These are phyloP conservation scores for Cladosporium sp. DNA, from an alignment of 2,329 filamentous ascomycete species.

Conservation along the genomic window DNA sequence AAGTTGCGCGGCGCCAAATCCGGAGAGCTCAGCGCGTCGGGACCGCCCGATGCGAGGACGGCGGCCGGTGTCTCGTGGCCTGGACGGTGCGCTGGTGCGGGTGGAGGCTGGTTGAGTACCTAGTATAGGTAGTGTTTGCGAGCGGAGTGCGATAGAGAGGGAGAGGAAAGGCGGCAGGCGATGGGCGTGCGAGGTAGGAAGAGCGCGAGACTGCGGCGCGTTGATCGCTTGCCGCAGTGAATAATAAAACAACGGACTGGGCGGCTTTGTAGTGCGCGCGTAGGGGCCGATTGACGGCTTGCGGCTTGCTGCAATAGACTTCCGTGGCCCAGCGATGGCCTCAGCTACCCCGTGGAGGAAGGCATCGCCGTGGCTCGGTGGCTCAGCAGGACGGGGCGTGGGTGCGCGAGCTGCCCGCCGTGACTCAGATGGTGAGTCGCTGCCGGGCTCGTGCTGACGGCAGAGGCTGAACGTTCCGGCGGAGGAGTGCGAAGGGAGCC, in stretches of 20 bases:
- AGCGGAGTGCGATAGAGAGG: neutral
- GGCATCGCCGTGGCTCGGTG: neutral
- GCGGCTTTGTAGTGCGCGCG: neutral
- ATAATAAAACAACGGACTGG: too few species aligned
- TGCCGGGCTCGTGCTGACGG: conserved; percentile 6
- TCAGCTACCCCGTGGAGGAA: conserved; percentile 9
- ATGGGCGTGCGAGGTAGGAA: too few species aligned
- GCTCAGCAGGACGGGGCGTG: neutral
- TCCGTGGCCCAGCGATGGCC: conserved; percentile 4
- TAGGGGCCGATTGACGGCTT: conserved; percentile 7
- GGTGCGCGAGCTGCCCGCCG: neutral
- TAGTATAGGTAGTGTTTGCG: neutral
- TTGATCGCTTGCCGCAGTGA: neutral
- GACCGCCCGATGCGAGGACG: conserved; percentile 4
- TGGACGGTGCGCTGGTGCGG: neutral
- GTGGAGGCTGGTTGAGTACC: neutral
- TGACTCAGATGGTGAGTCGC: conserved; percentile 3
- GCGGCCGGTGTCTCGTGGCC: neutral
- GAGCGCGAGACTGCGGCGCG: neutral
- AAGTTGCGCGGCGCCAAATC: conserved; percentile 7
- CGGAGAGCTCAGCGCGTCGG: conserved; percentile 7
- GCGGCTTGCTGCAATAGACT: neutral
- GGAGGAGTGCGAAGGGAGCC: too few species aligned
- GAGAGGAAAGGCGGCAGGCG: too few species aligned
- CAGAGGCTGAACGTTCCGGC: neutral